These are phyloP conservation scores for Discostella pseudostelligera DNA, from an alignment of 108 stramenopile species.

Conservation along the genomic window DNA sequence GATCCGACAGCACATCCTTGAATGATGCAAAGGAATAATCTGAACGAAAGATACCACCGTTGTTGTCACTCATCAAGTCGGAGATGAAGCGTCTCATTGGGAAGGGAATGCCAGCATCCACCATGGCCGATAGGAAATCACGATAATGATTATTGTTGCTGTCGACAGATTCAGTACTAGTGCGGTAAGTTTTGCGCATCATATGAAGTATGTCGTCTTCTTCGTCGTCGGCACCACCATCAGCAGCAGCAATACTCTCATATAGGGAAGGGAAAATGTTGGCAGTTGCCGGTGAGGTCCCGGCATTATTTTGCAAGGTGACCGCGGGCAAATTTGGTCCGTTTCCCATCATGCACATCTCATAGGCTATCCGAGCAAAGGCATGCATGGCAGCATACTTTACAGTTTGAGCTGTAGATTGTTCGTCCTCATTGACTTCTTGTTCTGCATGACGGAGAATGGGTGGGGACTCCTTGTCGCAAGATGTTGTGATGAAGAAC, in stretches of 20 bases:
- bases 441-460: too few species aligned
- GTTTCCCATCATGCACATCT: slow-evolving; percentile 6
- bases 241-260: not conserved
- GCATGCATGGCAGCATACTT: not conserved
- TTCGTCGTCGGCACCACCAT: too few species aligned
- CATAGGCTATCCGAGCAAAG: slow-evolving; percentile 2
- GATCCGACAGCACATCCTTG: slow-evolving; percentile 17
- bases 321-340: too few species aligned
- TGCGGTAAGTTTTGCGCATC: slow-evolving; percentile 8
- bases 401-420: not conserved
- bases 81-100: slow-evolving; percentile 15
- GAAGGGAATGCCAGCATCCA: slow-evolving; percentile 14
- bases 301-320: too few species aligned
- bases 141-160: not conserved
- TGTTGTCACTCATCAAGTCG: slow-evolving; percentile 11
- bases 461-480: too few species aligned
- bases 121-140: slow-evolving; percentile 8
- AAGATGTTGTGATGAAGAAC: not conserved
- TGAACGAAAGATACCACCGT: slow-evolving; percentile 11
- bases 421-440: not conserved
- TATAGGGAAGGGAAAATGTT: not conserved
- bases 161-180: not conserved
- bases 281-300: not conserved
- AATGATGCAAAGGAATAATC: slow-evolving; percentile 16
- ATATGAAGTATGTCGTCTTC: not conserved